A percentile compares a stretch with the other conserved stretches of the same genome.
Evolutionary conservation across 306 rosid species (phyloP).

Genomic region (Dicorynia guianensis): DNA sequence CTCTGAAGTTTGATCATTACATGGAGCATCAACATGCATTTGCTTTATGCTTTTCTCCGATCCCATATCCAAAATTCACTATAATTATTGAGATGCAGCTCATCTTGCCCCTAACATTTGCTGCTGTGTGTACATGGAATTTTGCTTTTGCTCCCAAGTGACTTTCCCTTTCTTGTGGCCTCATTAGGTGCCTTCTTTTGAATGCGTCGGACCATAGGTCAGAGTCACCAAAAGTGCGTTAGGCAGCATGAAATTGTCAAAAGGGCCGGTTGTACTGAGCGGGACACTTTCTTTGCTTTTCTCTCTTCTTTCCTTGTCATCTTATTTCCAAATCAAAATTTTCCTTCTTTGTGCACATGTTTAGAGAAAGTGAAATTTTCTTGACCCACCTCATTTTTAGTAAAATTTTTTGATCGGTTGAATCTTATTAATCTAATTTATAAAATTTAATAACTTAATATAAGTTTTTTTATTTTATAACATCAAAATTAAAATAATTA

Average conservation of each 20-base stretch:
- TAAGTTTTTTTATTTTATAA: too few relatives aligned
- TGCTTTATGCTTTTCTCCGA: conserved; percentile 69
- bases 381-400: too few relatives aligned
- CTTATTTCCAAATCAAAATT: background rate
- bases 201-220: conserved; percentile 60
- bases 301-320: background rate
- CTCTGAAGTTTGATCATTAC: conserved; percentile 58
- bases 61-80: conserved; percentile 45
- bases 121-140: conserved; percentile 45
- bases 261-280: conserved; percentile 35
- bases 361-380: background rate
- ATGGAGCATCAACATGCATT: conserved; percentile 69
- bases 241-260: conserved; percentile 52
- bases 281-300: background rate
- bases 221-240: conserved; percentile 46
- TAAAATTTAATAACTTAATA: too few relatives aligned
- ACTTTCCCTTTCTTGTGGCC: conserved; percentile 40
- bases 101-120: conserved; percentile 57
- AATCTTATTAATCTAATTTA: too few relatives aligned
- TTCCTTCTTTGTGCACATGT: background rate
- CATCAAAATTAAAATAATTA: too few relatives aligned
- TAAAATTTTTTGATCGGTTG: too few relatives aligned
- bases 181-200: conserved; percentile 38
- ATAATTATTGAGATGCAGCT: conserved; percentile 81
- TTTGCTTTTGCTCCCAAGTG: conserved; percentile 52